A percentile compares a stretch with the other conserved stretches of the same genome.
Evolutionary conservation across 1,284 basidiomycete species (phyloP).

Genomic region (Trametes sp.): DNA sequence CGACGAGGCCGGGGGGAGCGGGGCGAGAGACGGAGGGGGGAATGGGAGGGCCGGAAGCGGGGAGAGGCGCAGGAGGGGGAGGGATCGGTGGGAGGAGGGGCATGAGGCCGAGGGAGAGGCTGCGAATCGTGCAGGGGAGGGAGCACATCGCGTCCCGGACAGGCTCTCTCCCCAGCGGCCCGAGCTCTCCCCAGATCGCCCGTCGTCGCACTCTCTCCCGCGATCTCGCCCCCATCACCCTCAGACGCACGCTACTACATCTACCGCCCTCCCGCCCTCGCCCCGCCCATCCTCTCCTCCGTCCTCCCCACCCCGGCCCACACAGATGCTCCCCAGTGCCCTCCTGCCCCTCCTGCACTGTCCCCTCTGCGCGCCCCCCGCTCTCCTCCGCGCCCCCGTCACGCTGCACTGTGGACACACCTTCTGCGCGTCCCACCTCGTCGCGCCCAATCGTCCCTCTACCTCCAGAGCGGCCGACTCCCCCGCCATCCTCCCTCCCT

Average conservation of each 20-base stretch:
- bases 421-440: slow-evolving; percentile 43
- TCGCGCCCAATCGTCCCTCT: slow-evolving; percentile 21
- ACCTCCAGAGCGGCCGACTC: slow-evolving; percentile 22
- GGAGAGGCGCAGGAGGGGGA: slow-evolving; percentile 16
- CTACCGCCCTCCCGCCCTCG: slow-evolving; percentile 15
- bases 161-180: slow-evolving; percentile 22
- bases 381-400: slow-evolving; percentile 37
- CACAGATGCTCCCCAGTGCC: slow-evolving; percentile 15
- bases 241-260: slow-evolving; percentile 16
- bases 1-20: not conserved
- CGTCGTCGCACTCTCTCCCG: not conserved
- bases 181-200: slow-evolving; percentile 15
- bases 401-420: slow-evolving; percentile 47
- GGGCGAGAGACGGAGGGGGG: slow-evolving; percentile 3
- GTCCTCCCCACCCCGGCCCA: slow-evolving; percentile 3
- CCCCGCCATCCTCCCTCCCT: slow-evolving; percentile 37
- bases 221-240: slow-evolving; percentile 22
- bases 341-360: slow-evolving; percentile 42
- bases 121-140: slow-evolving; percentile 26
- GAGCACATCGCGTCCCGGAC: slow-evolving; percentile 31
- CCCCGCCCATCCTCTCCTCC: not conserved
- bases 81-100: slow-evolving; percentile 27
- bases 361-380: slow-evolving; percentile 38
- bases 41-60: slow-evolving; percentile 19
- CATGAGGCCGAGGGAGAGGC: slow-evolving; percentile 29